Base-by-base conservation (phyloP, 1,284 basidiomycete genomes). In the Naganishia cerealis region DNA sequence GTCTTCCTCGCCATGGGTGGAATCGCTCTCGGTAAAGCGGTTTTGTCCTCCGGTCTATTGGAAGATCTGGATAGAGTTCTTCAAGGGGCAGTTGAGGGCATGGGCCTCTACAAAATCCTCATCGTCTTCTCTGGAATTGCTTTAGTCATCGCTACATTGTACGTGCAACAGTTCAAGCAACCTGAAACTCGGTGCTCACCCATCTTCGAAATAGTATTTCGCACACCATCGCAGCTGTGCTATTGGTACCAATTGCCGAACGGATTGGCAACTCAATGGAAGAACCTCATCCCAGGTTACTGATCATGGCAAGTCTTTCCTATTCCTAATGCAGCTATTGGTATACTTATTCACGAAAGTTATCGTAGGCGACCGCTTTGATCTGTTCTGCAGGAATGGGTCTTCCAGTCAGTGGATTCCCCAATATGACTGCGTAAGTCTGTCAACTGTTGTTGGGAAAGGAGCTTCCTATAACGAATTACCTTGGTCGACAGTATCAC, bases 1-100 rank as follows among this genome's bases (percentile, higher is more conserved):
- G 92, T 95, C 55, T 82, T 93, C 82, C 84, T 94, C 65, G 93
- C 93, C n/a, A 99, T 99, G 95, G 95, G 96, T 21, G 95, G 96
- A 42, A 95, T 98, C 62, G 92, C 94, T 0, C 86, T 98, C 3
- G 96, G 95, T 57, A 92, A 97, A 77, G 94, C 93, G 1, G 95
- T 99, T 2, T 86, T 88, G 21, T 89, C 90, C 1, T 95, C 92
- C 50, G 95, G 96, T 0, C 83, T 99, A 48, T 84, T 98, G 39
- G 87, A 88, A 40, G 86, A 89, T 42, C 84, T 94, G 80, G 91
- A 93, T 74, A 79, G 78, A 0, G 76, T 87, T 18, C 89, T 98
- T 66, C 86, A 90, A 56, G 76, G 82, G 8, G 75, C 90, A 33
- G 88, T 98, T 18, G 80, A 87, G 2, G 93, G 88, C 0, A 83